Evolutionary conservation across 2,329 filamentous ascomycete species (phyloP), one percentile per base, ranked within the genome.

Genomic region (Erysiphe pulchra): DNA sequence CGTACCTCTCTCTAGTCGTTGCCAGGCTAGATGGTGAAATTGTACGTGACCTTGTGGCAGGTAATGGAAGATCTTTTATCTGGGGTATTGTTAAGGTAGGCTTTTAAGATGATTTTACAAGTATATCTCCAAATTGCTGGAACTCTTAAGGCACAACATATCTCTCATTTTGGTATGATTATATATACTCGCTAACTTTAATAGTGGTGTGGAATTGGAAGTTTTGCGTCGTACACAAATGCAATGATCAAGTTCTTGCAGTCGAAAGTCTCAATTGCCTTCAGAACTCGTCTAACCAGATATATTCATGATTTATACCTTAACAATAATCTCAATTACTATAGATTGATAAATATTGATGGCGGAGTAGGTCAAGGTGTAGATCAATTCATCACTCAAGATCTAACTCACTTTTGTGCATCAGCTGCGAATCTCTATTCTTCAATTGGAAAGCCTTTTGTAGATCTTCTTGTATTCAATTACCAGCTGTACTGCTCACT

Each of bases 191-290:
- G 7, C 13, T 18, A 37, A 41, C 18, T 16, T 13, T 16, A n/a
- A 44, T 45, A 75, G 68, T 98, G 90, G 90, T 85, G 86, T 52
- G 85, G 87, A 2, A 77, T 98, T 33, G 90, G 90, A 38, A 83
- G 81, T 2, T 77, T 95, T 51, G 87, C 86, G 9, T 92, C 87
- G 0, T 98, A 98, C 58, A 94, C 87, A 44, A 98, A 98, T 61
- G 85, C 87, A 46, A 94, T 92, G 80, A 98, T 98, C 68, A 95
- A 95, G 62, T 98, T 82, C 63, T 70, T 98, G 50, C 87, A 98
- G 62, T 87, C 83, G 44, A 98, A 98, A 65, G 85, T 98, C 46
- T 93, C 87, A 7, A 98, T 98, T 52, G 87, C 92, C 32, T 98
- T 98, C 69, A 77, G 90, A 38, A 98, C 90, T 4, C 75, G 90